Evolutionary conservation across 768 basidiomycete species (phyloP), one percentile per base, ranked within the genome.

Genomic region (Phallus indusiatus): DNA sequence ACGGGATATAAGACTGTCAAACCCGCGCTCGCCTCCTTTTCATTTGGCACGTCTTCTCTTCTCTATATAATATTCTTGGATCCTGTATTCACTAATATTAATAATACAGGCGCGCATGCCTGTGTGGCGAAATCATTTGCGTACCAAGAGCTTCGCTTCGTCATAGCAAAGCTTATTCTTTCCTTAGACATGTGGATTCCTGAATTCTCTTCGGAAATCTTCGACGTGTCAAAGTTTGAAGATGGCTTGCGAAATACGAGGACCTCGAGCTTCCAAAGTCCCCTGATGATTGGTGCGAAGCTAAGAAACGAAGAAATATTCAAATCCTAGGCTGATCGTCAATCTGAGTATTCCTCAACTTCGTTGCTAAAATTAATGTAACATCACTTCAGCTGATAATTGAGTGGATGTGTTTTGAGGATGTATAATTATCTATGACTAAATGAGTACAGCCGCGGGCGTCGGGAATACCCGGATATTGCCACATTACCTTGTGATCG

Each of bases 61-160:
- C 22, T 34, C 1, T 21, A 7, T 22, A 21, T 33, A 18, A 6
- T 34, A 10, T n/a, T n/a, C 22, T 1, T 24, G 22, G 14, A 55
- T 16, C 35, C n/a, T 37, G 37, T 7, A 47, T 37, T 28, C 14
- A n/a, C 22, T 21, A n/a, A n/a, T n/a, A 53, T 28, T 37, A n/a
- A 14, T 36, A 35, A 14, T 42, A 21, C n/a, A 74, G 73, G 73
- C 21, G 66, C 70, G 1, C 69, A 68, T 53, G 63, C 63, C 3
- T 73, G 73, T 55, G 49, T 72, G n/a, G 73, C 67, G 1, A 68
- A 67, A 56, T 47, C 53, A 6, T 61, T 73, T 42, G 73, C 72
- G 7, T 63, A 62, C 21, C 69, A 67, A 14, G 68, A 73, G 63
- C 58, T 74, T 54, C 67, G 66, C 8, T 56, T 65, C 14, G 67